Percentiles rank a stretch among this genome's conserved stretches.
These are phyloP conservation scores for Lodderomyces theae DNA, from an alignment of 1,139 yeast species.

Conservation along the genomic window DNA sequence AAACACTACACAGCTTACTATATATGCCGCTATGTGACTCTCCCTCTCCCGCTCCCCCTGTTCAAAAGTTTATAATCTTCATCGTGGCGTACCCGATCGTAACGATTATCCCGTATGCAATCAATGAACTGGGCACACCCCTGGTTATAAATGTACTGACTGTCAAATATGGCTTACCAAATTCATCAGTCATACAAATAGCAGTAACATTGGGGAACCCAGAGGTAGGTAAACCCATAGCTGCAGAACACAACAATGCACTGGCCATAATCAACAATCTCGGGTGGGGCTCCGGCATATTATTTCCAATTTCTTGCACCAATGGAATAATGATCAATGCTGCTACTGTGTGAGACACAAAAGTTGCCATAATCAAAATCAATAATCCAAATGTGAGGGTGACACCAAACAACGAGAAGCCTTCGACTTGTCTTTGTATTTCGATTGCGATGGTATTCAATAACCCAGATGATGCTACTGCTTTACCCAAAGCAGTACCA, in stretches of 20 bases:
- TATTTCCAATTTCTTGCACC: constrained; percentile 65
- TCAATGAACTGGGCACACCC: constrained; percentile 65
- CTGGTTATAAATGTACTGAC: constrained; percentile 65
- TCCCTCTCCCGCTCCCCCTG: neutral
- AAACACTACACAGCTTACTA: neutral
- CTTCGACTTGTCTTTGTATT: constrained; percentile 54
- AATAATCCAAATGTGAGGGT: constrained; percentile 64
- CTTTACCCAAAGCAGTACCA: constrained; percentile 72
- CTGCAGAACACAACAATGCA: constrained; percentile 67
- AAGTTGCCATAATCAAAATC: constrained; percentile 67
- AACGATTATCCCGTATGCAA: constrained; percentile 55
- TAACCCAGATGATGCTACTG: constrained; percentile 69
- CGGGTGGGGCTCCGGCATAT: constrained; percentile 54
- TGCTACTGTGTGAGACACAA: constrained; percentile 75
- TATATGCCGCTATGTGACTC: neutral
- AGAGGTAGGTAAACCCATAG: constrained; percentile 75
- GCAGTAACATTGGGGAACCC: constrained; percentile 84
- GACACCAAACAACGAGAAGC: constrained; percentile 57
- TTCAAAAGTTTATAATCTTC: constrained; percentile 44
- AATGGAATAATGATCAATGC: constrained; percentile 71
- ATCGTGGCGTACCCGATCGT: constrained; percentile 68
- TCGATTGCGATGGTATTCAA: constrained; percentile 59
- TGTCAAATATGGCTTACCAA: constrained; percentile 65
- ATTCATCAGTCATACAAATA: constrained; percentile 69
- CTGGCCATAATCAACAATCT: constrained; percentile 64